phyloP scores from a whole-genome alignment of 164 flowering plant species.

The Echeveria elegans region DNA sequence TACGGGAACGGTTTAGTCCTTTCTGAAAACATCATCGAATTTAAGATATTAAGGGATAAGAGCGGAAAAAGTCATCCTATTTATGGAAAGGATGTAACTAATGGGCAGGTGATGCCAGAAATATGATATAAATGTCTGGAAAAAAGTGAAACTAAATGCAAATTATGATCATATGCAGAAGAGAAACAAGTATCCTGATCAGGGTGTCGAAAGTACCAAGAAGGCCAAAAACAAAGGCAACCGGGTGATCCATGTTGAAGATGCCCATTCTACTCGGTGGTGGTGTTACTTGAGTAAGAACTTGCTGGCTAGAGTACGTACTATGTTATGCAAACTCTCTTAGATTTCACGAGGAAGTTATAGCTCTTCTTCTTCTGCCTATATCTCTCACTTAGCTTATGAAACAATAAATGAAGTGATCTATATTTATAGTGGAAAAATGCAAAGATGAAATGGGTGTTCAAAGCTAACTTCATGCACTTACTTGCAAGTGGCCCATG shows the following conservation, averaged over 20 bases:
- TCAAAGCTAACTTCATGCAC: too few species aligned
- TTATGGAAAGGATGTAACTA: too few species aligned
- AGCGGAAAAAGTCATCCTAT: too few species aligned
- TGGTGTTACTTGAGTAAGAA: background rate
- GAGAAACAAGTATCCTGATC: background rate
- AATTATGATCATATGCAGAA: too few species aligned
- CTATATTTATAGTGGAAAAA: background rate
- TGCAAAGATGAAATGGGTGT: background rate
- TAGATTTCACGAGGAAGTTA: background rate
- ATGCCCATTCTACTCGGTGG: background rate
- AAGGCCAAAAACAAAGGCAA: background rate
- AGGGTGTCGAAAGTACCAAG: background rate
- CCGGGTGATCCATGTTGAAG: background rate
- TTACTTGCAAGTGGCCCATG: constrained; percentile 7
- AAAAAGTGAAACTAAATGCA: too few species aligned
- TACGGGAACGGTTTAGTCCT: too few species aligned
- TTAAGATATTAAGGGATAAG: too few species aligned
- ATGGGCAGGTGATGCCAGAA: too few species aligned
- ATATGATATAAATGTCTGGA: too few species aligned
- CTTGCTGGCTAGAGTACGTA: background rate
- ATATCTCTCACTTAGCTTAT: background rate
- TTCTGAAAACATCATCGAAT: too few species aligned
- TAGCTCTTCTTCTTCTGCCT: background rate
- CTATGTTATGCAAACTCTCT: background rate
- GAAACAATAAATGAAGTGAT: background rate